Conservation (phyloP, 2,329 filamentous ascomycete species). For the Clarireedia paspali region DNA sequence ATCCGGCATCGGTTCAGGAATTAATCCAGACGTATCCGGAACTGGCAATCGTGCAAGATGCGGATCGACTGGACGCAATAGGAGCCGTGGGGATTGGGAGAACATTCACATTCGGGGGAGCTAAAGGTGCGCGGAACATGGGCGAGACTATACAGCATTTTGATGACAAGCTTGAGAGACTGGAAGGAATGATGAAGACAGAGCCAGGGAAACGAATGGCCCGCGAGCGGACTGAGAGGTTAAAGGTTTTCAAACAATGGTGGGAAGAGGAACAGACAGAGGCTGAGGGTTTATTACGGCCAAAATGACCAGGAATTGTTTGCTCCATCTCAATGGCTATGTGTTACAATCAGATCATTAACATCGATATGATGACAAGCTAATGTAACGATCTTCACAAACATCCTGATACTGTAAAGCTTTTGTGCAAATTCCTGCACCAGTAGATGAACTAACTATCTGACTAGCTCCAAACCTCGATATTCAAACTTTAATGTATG, state of each 20-base stretch:
- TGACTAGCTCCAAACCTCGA: too few relatives aligned
- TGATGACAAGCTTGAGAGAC: slow-evolving; percentile 60
- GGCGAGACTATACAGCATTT: slow-evolving; percentile 65
- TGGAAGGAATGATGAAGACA: slow-evolving; percentile 53
- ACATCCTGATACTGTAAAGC: too few relatives aligned
- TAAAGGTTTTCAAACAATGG: slow-evolving; percentile 46
- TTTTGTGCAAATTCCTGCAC: too few relatives aligned
- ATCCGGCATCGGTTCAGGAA: slow-evolving; percentile 49
- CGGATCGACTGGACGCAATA: slow-evolving; percentile 87
- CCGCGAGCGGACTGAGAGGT: slow-evolving; percentile 40
- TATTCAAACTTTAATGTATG: too few relatives aligned
- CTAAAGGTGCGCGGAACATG: slow-evolving; percentile 48
- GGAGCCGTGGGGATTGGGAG: slow-evolving; percentile 80
- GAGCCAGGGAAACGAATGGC: slow-evolving; percentile 44
- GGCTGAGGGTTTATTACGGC: slow-evolving; percentile 50
- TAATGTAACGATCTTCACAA: too few relatives aligned
- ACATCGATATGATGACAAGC: too few relatives aligned
- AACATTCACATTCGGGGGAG: slow-evolving; percentile 70
- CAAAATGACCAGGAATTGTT: slow-evolving; percentile 59
- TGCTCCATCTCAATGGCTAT: slow-evolving; percentile 47
- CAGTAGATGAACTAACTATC: too few relatives aligned
- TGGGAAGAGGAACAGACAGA: slow-evolving; percentile 40
- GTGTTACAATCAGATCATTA: slow-evolving; percentile 10
- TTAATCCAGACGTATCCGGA: slow-evolving; percentile 62
- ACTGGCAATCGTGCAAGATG: slow-evolving; percentile 83